Base-by-base conservation (phyloP, 352 stramenopile genomes). In the Phytophthora constricta region DNA sequence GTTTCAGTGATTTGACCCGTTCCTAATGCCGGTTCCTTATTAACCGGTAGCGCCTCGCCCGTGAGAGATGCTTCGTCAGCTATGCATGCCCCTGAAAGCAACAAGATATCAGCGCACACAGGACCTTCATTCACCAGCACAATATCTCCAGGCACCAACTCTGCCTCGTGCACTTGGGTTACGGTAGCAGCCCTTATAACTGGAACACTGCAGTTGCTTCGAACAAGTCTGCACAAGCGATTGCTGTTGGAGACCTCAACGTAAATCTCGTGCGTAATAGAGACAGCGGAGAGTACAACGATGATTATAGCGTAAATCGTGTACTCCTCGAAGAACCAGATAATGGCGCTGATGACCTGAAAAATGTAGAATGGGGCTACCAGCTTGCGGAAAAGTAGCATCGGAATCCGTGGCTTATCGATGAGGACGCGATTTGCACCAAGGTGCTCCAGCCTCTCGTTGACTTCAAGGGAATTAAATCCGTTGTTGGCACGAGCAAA, bases 341-440 rank as follows among this genome's bases (percentile, higher is more conserved):
- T 68, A 11, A 62, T 58, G 13, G 76, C 72, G 46, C 76, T 85
- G 48, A 87, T 79, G 19, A 88, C 42, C 57, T 90, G 79, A 43
- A 90, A 88, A 11, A 90, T 65, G 65, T 88, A 88, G 70, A 82
- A 90, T 28, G 81, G 81, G 28, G 84, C 70, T 37, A 85, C 58
- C 42, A 86, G 14, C 57, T 86, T 88, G 25, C 68, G 60, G 51
- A 89, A 78, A 8, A 92, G 59, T 23, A 90, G 72, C 50, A 66
- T 75, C 9, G 58, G 69, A 26, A 87, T 75, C 1, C 58, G 34
- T 3, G 79, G 73, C 19, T 66, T 31, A 3, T 81, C 65, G 23
- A 90, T 84, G 9, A 79, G 69, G 7, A 92, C 81, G 13, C 74
- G 48, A 60, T 92, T 92, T 10, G 20, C 26, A 0, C 80, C 83